Evolutionary conservation across 495 filamentous ascomycete species (phyloP), one percentile per base, ranked within the genome.

Genomic region (Penicillium lagena): DNA sequence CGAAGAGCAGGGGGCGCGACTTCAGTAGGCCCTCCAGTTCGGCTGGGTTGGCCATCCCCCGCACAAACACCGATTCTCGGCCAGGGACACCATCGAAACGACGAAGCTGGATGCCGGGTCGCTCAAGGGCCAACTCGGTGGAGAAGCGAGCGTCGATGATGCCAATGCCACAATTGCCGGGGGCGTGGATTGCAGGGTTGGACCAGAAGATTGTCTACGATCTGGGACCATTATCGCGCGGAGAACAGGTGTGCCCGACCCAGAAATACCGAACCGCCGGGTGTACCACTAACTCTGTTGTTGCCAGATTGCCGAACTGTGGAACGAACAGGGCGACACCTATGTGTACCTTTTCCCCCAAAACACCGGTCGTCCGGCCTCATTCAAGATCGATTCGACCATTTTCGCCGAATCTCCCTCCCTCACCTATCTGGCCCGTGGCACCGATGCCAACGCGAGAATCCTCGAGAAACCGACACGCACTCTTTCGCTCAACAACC

Each of bases 251-350:
- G 67, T 35, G 60, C 44, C 35, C n/a, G 11, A 14, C 15, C 43
- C 12, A 42, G 13, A 32, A n/a, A 14, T 22, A n/a, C 12, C 6
- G 12, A 11, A 11, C 10, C 32, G 32, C 32, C 32, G n/a, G n/a
- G 2, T 34, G n/a, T 10, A 12, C 31, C 5, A 34, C 32, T 13
- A 51, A 31, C 15, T 7, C 5, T 22, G 13, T 8, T 6, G 14
- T 14, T 11, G 43, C 17, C 42, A 91, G 85, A 77, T 95, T 9
- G 73, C 81, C 1, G 94, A 97, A 65, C 63, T 98, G 28, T 97
- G 94, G 94, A 83, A 90, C 51, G 85, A 93, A 31, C 57, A 73
- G 35, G 89, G 86, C 13, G 85, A 91, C 57, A 85, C 88, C n/a
- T 80, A 80, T 42, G 77, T 98, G 22, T 95, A 93, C 55, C 68